Evolutionary conservation across 2,329 filamentous ascomycete genomes (phyloP).

Genomic region (Hymenotorrendiella dingleyae): DNA sequence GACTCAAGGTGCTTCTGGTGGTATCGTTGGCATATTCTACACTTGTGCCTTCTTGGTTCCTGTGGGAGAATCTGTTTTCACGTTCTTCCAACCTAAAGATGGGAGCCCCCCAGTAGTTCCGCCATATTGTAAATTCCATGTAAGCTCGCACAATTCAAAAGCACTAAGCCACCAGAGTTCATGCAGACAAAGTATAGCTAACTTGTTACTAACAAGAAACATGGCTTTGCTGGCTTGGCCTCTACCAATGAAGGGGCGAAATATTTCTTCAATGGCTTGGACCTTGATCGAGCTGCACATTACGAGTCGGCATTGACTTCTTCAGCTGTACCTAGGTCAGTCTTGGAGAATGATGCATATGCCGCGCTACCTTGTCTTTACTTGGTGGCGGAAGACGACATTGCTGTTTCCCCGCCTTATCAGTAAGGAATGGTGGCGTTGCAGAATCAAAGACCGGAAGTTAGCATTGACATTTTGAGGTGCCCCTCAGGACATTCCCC

Average conservation of each 20-base stretch:
- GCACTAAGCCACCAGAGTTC: too few species aligned
- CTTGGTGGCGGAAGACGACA: constrained; percentile 8
- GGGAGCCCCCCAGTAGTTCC: constrained; percentile 1
- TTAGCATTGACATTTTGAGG: constrained; percentile 1
- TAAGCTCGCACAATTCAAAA: too few species aligned
- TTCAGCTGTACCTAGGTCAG: constrained; percentile 1
- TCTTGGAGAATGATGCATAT: constrained; percentile 10
- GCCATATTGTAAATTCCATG: constrained; percentile 6
- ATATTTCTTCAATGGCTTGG: constrained; percentile 11
- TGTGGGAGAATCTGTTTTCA: constrained; percentile 1
- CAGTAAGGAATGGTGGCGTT: constrained; percentile 7
- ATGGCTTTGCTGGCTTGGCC: constrained; percentile 3
- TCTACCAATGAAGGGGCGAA: constrained; percentile 5
- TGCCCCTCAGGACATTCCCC: constrained; percentile 2
- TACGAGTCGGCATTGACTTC: constrained; percentile 8
- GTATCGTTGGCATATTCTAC: constrained; percentile 4
- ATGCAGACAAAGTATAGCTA: too few species aligned
- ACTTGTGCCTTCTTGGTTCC: constrained; percentile 3
- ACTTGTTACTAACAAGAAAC: too few species aligned
- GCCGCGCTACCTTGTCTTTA: constrained; percentile 5
- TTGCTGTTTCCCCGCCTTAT: constrained; percentile 5
- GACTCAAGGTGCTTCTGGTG: neutral
- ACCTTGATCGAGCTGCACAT: neutral
- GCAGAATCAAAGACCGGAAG: constrained; percentile 1
- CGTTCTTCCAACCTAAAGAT: constrained; percentile 8